phyloP scores from a whole-genome alignment of 2,329 filamentous ascomycete genomes.

The Penicillium oxalicum region DNA sequence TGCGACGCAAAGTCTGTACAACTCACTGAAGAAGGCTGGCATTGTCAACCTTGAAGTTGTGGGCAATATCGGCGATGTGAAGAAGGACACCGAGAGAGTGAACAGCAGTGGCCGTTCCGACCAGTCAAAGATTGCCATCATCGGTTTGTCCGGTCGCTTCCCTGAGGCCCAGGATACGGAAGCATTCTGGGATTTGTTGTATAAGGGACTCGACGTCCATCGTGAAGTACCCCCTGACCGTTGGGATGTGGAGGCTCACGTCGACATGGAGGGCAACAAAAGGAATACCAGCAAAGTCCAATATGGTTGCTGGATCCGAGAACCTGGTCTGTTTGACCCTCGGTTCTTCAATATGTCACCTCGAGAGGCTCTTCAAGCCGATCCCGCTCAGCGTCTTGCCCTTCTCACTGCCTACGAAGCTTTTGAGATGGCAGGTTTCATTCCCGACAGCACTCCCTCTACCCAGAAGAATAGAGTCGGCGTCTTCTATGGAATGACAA shows the following conservation, averaged over 20 bases:
- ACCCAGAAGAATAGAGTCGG: slow-evolving; percentile 61
- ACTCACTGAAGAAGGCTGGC: slow-evolving; percentile 26
- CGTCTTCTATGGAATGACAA: slow-evolving; percentile 69
- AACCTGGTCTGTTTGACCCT: slow-evolving; percentile 73
- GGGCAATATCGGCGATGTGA: slow-evolving; percentile 22
- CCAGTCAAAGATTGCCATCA: slow-evolving; percentile 69
- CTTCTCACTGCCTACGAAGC: slow-evolving; percentile 74
- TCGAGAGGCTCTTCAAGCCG: slow-evolving; percentile 70
- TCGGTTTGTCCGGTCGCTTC: slow-evolving; percentile 75
- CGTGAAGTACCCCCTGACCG: slow-evolving; percentile 55
- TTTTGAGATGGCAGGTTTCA: slow-evolving; percentile 72
- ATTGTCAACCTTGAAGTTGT: slow-evolving; percentile 24
- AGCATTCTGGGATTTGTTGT: slow-evolving; percentile 67
- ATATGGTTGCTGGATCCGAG: slow-evolving; percentile 69
- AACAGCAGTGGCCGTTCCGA: slow-evolving; percentile 29
- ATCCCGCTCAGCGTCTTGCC: slow-evolving; percentile 73
- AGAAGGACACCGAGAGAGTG: slow-evolving; percentile 12
- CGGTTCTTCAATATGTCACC: slow-evolving; percentile 85
- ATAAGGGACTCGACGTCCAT: slow-evolving; percentile 69
- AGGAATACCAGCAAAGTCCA: slow-evolving; percentile 73
- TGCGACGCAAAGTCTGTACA: slow-evolving; percentile 30
- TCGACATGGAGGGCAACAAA: slow-evolving; percentile 64
- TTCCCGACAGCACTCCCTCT: slow-evolving; percentile 64
- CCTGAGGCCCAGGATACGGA: slow-evolving; percentile 66
- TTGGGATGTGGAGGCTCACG: slow-evolving; percentile 67